Evolutionary conservation across 495 filamentous ascomycete species (phyloP).

Genomic region (Endocarpon pusillum): DNA sequence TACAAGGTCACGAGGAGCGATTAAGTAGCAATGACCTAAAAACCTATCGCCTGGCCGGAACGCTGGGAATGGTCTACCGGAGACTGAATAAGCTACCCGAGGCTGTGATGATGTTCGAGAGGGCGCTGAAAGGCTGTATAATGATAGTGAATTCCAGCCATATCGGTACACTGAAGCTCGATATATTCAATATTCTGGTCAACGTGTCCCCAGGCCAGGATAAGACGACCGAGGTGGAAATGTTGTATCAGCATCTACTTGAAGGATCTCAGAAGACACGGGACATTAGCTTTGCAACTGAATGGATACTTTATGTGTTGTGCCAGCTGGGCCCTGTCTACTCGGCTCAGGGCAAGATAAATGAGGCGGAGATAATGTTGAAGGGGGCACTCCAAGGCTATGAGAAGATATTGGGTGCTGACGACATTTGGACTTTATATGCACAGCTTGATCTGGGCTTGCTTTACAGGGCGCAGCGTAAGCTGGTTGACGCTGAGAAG

Average conservation of each 20-base stretch:
- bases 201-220: slow-evolving; percentile 7
- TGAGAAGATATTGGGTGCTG: slow-evolving; percentile 2
- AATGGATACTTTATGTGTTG: slow-evolving; percentile 8
- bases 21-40: too few relatives aligned
- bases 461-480: slow-evolving; percentile 8
- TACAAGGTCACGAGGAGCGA: too few relatives aligned
- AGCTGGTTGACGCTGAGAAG: slow-evolving; percentile 15
- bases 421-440: background rate
- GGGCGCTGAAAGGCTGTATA: slow-evolving; percentile 14
- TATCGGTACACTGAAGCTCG: background rate
- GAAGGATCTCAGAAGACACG: slow-evolving; percentile 13
- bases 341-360: slow-evolving; percentile 11
- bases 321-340: too few relatives aligned
- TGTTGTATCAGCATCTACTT: slow-evolving; percentile 15
- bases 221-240: slow-evolving; percentile 15
- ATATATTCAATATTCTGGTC: slow-evolving; percentile 10
- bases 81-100: slow-evolving; percentile 12
- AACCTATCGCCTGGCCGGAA: too few relatives aligned
- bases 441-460: slow-evolving; percentile 8
- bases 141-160: background rate
- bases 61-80: too few relatives aligned
- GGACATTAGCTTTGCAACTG: slow-evolving; percentile 8
- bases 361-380: slow-evolving; percentile 17
- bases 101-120: slow-evolving; percentile 16
- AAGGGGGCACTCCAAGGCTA: slow-evolving; percentile 15